A percentile compares a stretch with the other conserved stretches of the same genome.
Evolutionary conservation across 2,329 filamentous ascomycete genomes (phyloP).

Genomic region (Magnaporthiopsis incrustans): DNA sequence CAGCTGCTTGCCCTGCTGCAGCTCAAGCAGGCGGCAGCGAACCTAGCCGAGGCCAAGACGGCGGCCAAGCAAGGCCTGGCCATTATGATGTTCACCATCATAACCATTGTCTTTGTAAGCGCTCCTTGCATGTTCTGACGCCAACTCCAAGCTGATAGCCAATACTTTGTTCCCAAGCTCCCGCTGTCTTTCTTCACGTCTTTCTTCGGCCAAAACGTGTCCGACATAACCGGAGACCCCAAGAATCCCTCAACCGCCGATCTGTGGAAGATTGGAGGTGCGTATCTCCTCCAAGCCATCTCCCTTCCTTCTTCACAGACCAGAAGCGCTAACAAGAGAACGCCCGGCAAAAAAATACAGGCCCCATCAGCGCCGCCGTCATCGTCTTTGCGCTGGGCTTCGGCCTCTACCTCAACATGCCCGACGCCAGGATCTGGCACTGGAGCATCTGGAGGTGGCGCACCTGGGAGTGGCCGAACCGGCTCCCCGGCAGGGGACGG

Average conservation of each 20-base stretch:
- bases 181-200: conserved; percentile 30
- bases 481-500: neutral
- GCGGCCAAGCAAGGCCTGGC: conserved; percentile 28
- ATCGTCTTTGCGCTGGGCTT: neutral
- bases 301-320: neutral
- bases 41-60: conserved; percentile 14
- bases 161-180: conserved; percentile 16
- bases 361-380: neutral
- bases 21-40: conserved; percentile 26
- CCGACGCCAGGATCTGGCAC: neutral
- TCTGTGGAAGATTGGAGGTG: neutral
- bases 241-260: neutral
- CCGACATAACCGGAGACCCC: neutral
- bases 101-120: conserved; percentile 37
- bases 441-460: neutral
- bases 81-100: conserved; percentile 37
- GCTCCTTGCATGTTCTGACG: no score
- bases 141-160: neutral
- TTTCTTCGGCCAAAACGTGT: conserved; percentile 31
- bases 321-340: neutral
- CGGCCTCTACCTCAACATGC: neutral
- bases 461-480: neutral
- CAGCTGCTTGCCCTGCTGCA: neutral
- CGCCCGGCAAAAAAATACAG: neutral
- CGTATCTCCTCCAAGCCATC: neutral